Evolutionary conservation across 2,329 filamentous ascomycete species (phyloP), one percentile per base, ranked within the genome.

Genomic region (Fusarium multiceps): DNA sequence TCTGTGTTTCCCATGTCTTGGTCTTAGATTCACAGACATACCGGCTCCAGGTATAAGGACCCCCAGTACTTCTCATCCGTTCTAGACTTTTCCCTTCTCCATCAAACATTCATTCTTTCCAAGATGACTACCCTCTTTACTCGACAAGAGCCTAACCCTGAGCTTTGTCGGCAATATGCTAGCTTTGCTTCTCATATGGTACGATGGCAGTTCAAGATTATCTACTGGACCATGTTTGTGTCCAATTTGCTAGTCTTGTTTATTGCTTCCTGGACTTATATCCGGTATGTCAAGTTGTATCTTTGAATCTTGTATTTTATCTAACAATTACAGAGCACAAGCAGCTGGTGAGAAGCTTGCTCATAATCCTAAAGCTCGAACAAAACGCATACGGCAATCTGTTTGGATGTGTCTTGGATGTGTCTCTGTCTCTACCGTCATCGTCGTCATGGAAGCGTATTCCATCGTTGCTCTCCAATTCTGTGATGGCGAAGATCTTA

Each of bases 401-500:
- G 82, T 88, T 41, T 74, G 76, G 11, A 77, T 85, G 64, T 84
- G 81, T 58, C 66, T 82, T 13, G 72, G 75, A 8, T 85, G 86
- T 66, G 83, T 87, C 21, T 40, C 79, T 6, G 55, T 85, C 1
- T 82, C 85, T 1, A 79, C 83, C 6, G 77, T 77, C 32, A 78
- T 84, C 14, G 80, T 87, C 28, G 78, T 88, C 55, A 81, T 89
- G 77, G 87, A 89, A 74, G 85, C 85, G 16, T 89, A 84, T 59
- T 78, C 80, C 13, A 81, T 88, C 20, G 72, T 88, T 59, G 85
- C 85, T 1, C 76, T 88, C 7, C 85, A 89, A 68, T 89, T 87
- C 68, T 89, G 87, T 67, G 85, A 87, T 40, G 87, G 86, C 12
- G 87, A 89, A 70, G 85, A 88, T 69, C 81, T 89, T 58, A 88